phyloP scores from a whole-genome alignment of 2,329 filamentous ascomycete species.

The Monosporascus sp. region DNA sequence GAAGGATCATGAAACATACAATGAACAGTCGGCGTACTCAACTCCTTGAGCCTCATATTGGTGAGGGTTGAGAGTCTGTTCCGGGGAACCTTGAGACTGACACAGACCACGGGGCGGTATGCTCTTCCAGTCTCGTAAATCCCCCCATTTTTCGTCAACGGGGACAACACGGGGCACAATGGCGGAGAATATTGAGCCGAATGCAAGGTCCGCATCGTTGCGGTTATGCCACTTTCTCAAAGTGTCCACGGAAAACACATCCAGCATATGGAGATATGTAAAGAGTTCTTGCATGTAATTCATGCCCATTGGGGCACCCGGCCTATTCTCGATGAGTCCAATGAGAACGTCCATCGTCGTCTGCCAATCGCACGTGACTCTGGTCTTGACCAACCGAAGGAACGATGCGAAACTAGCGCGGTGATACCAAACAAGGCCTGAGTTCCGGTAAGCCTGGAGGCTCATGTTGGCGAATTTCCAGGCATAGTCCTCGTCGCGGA shows the following conservation, averaged over 20 bases:
- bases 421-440: slow-evolving; percentile 2
- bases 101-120: slow-evolving; percentile 12
- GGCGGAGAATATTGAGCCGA: slow-evolving; percentile 2
- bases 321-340: slow-evolving; percentile 24
- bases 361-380: slow-evolving; percentile 28
- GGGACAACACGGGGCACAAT: slow-evolving; percentile 27
- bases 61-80: slow-evolving; percentile 4
- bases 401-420: slow-evolving; percentile 8
- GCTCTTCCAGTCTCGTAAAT: slow-evolving; percentile 8
- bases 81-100: slow-evolving; percentile 14
- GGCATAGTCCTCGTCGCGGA: slow-evolving; percentile 3
- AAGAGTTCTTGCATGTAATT: slow-evolving; percentile 30
- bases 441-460: not conserved
- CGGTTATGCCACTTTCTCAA: not conserved
- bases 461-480: not conserved
- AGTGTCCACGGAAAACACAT: slow-evolving; percentile 18
- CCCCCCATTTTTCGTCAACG: not conserved
- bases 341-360: slow-evolving; percentile 22
- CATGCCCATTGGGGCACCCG: slow-evolving; percentile 17
- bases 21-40: slow-evolving; percentile 6
- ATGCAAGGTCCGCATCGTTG: slow-evolving; percentile 14
- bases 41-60: not conserved
- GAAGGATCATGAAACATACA: slow-evolving; percentile 1
- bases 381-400: slow-evolving; percentile 9
- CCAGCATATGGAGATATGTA: slow-evolving; percentile 30